Conservation (phyloP, 768 basidiomycete genomes). For the Phanerochaete carnosa region DNA sequence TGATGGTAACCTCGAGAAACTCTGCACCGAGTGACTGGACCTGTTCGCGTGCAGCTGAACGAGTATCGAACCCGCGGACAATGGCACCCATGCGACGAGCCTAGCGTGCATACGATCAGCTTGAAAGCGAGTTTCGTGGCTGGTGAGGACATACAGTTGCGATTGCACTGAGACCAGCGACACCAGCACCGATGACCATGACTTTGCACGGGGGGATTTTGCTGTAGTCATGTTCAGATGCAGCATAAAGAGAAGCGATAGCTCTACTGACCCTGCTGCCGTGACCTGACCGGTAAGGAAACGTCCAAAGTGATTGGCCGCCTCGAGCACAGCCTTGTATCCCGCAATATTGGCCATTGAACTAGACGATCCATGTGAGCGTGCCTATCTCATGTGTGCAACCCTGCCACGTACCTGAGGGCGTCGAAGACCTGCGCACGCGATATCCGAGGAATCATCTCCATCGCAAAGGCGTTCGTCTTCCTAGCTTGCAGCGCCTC, state of each 20-base stretch:
- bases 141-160: constrained; percentile 53
- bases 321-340: constrained; percentile 89
- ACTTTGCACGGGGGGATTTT: constrained; percentile 88
- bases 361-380: constrained; percentile 33
- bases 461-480: constrained; percentile 83
- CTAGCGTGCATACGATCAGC: constrained; percentile 32
- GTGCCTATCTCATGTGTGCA: neutral
- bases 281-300: constrained; percentile 91
- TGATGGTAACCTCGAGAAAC: constrained; percentile 75
- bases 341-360: constrained; percentile 96
- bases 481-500: constrained; percentile 64
- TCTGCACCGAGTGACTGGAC: constrained; percentile 89
- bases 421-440: constrained; percentile 90
- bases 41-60: constrained; percentile 82
- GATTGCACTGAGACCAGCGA: constrained; percentile 86
- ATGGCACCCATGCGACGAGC: constrained; percentile 84
- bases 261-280: constrained; percentile 70
- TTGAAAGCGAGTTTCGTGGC: neutral
- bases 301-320: constrained; percentile 85
- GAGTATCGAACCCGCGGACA: constrained; percentile 85
- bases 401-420: constrained; percentile 50
- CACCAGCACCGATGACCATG: constrained; percentile 84
- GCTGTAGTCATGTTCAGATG: neutral
- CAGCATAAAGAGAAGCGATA: neutral
- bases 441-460: constrained; percentile 88